These are phyloP conservation scores for Calocybe cyanea DNA, from an alignment of 768 basidiomycete genomes.

Conservation along the genomic window DNA sequence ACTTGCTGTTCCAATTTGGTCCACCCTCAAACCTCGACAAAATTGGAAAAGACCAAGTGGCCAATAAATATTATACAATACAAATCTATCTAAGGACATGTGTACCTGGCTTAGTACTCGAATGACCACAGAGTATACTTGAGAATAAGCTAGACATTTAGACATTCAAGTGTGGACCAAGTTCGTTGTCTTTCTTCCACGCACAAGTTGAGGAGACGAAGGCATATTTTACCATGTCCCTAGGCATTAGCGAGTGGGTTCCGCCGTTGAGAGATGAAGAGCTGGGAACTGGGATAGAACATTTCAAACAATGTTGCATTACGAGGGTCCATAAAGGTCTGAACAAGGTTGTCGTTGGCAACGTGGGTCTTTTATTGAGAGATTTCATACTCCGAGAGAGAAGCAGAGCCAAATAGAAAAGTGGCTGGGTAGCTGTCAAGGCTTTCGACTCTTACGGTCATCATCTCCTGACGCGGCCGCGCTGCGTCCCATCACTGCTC, in stretches of 20 bases:
- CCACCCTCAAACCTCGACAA: too few species aligned
- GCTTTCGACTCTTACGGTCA: slow-evolving; percentile 34
- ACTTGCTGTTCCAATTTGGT: too few species aligned
- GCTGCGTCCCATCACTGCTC: slow-evolving; percentile 22
- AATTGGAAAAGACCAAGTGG: too few species aligned
- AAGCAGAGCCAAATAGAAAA: slow-evolving; percentile 32
- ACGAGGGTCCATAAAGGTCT: not conserved
- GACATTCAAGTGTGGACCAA: slow-evolving; percentile 79
- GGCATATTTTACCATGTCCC: slow-evolving; percentile 70
- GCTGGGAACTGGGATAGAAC: slow-evolving; percentile 4
- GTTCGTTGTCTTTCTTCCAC: slow-evolving; percentile 58
- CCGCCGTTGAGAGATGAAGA: slow-evolving; percentile 15
- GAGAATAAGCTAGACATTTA: slow-evolving; percentile 51
- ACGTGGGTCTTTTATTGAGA: slow-evolving; percentile 6
- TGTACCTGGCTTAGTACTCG: slow-evolving; percentile 76
- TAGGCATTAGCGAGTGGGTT: slow-evolving; percentile 69
- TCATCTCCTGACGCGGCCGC: slow-evolving; percentile 23
- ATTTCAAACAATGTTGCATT: slow-evolving; percentile 4
- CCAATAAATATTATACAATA: too few species aligned
- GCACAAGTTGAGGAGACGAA: slow-evolving; percentile 76
- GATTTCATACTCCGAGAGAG: slow-evolving; percentile 19
- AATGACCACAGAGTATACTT: slow-evolving; percentile 49
- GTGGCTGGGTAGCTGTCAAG: slow-evolving; percentile 25
- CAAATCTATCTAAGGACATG: slow-evolving; percentile 23
- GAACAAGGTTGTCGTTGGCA: slow-evolving; percentile 5